Percentiles rank a stretch among this genome's conserved stretches.
Conservation (phyloP, 75 land plant species). For the Ceratopteris richardii region DNA sequence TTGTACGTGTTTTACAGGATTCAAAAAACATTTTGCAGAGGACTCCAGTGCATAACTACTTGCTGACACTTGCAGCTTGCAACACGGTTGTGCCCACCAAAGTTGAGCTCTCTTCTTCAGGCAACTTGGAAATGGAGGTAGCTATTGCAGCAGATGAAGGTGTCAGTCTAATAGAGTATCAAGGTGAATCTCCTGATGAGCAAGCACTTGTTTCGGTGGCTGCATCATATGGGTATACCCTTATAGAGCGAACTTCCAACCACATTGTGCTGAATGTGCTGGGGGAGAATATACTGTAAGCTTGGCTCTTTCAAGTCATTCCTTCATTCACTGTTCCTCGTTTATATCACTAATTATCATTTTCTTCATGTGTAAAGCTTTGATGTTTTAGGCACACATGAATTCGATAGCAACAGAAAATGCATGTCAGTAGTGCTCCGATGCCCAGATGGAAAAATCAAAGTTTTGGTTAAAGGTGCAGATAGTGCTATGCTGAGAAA, state of each 20-base stretch:
- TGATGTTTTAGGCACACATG: conserved; percentile 43
- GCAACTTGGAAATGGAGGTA: conserved; percentile 24
- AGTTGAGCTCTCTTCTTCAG: conserved; percentile 9
- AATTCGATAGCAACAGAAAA: conserved; percentile 81
- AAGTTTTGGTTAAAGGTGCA: conserved; percentile 81
- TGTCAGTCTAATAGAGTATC: conserved; percentile 42
- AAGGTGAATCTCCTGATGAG: conserved; percentile 96
- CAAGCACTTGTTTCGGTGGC: conserved; percentile 86
- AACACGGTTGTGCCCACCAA: conserved; percentile 80
- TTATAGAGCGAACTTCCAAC: conserved; percentile 71
- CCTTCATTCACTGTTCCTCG: no score
- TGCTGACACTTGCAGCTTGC: conserved; percentile 80
- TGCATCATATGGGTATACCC: conserved; percentile 73
- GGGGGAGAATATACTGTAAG: conserved; percentile 61
- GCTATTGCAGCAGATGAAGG: conserved; percentile 14
- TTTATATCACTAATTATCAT: neutral
- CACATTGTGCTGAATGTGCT: conserved; percentile 62
- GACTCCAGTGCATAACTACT: conserved; percentile 57
- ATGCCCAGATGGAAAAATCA: conserved; percentile 50
- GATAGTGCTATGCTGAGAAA: conserved; percentile 63
- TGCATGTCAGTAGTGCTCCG: conserved; percentile 77
- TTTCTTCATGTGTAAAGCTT: neutral
- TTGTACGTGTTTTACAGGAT: conserved; percentile 44
- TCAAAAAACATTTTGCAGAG: conserved; percentile 36
- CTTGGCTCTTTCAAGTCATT: no score